phyloP scores from a whole-genome alignment of 257 asterid genomes.

The Lycium ferocissimum region DNA sequence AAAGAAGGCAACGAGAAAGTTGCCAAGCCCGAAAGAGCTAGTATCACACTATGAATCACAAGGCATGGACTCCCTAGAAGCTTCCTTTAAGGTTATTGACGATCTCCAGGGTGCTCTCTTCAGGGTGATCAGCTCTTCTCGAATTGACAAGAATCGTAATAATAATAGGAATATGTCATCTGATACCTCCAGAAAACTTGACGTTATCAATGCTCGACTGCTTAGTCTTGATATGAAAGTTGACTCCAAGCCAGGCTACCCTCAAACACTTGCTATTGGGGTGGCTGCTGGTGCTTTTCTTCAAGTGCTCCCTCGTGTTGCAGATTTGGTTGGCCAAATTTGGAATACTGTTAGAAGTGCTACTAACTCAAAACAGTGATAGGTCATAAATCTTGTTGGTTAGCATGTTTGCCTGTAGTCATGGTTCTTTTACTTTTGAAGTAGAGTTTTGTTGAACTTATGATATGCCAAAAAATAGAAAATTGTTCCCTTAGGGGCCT shows the following conservation, averaged over 20 bases:
- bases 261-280: conserved; percentile 74
- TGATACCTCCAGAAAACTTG: conserved; percentile 65
- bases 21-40: conserved; percentile 78
- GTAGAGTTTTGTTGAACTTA: neutral
- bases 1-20: conserved; percentile 44
- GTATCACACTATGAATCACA: conserved; percentile 82
- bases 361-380: conserved; percentile 38
- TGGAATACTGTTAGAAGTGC: conserved; percentile 68
- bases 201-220: conserved; percentile 67
- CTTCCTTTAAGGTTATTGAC: conserved; percentile 80
- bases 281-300: conserved; percentile 62
- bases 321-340: conserved; percentile 54
- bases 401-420: neutral
- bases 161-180: conserved; percentile 35
- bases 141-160: conserved; percentile 42
- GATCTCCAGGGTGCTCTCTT: conserved; percentile 86
- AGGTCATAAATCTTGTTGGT: neutral
- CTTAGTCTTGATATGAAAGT: conserved; percentile 70
- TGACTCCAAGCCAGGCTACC: conserved; percentile 82
- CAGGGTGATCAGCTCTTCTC: conserved; percentile 44
- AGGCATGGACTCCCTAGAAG: conserved; percentile 77
- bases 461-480: neutral
- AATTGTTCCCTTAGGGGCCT: neutral
- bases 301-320: conserved; percentile 45
- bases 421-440: neutral